Base-by-base conservation (phyloP, 257 asterid genomes). In the Cordia subcordata region DNA sequence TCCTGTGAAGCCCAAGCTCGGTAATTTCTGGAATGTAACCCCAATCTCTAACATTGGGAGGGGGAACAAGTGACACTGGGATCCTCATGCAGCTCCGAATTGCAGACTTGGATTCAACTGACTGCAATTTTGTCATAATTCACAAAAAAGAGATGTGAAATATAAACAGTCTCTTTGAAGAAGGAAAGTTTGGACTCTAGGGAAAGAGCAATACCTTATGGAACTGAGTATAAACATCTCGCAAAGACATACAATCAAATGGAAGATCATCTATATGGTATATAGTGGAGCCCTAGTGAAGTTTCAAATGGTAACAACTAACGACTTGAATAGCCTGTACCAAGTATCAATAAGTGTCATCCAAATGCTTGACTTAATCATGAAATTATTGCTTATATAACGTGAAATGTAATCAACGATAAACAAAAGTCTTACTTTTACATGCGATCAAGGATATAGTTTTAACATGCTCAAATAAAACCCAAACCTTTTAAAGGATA, bases 231-330 rank as follows among this genome's bases (percentile, higher is more conserved):
- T 82, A 92, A 16, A 88, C 66, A 64, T 88, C 97, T 17, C 96
- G 99, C 38, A 92, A 76, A 59, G 78, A 81, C 58, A 69, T 52
- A 56, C 82, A 79, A 65, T 74, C 72, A 62, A 80, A 88, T 32
- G 96, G 91, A 65, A 92, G 90, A 72, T 92, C 99, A 45, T 86
- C 91, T 47, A 86, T 75, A 73, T 92, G 95, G 83, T 92, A 92
- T 96, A 92, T 79, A 18, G 74, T 92, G 54, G 78, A 33, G 13
- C 99, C 95, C 99, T 96, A 92, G 8, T 82, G 65, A 63, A 88
- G 64, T 64, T 88, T 88, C 61, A 92, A 71, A 72, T 79, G 27
- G 82, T 49, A 71, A 66, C 33, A 35, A 60, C 72, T 27, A 27
- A 27, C 35, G 6, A 27, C 35, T 27, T 1, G 6, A 56, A 71